Base-by-base conservation (phyloP, 164 flowering plant species). In the Aristolochia californica region DNA sequence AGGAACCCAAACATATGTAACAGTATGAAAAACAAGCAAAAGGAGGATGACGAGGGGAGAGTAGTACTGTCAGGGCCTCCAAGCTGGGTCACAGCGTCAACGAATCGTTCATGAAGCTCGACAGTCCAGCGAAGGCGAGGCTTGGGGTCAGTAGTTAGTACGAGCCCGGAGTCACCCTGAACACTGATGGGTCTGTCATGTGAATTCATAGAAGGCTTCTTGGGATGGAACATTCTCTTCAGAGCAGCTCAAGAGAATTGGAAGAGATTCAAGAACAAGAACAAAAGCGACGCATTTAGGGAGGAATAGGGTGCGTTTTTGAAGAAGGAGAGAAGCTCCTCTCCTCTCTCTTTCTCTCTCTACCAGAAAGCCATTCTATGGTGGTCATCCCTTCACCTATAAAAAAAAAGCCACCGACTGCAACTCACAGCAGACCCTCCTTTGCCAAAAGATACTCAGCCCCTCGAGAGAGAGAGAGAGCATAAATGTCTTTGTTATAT, bases 81-180 rank as follows among this genome's bases (percentile, higher is more conserved):
- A 0, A 93, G 91, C 75, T 93, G 98, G 28, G 95, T 75, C n/a
- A 93, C 98, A 13, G 98, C 98, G 45, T 93, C 98, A 15, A 93
- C 98, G 25, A 93, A 93, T 59, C 97, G 94, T 53, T 89, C 97
- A 55, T 93, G 98, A 43, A 93, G 98, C 73, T 93, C 98, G 47
- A 79, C 94, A 0, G 98, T 93, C 98, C 98, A 93, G 1, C 98
- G 87, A 43, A 93, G 91, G 28, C 98, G 88, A 7, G 98, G 98
- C 72, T 93, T 93, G 5, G 98, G 98, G 80, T 93, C 98, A 0
- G 98, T 93, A 62, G 98, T 93, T 80, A 93, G 94, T 68, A 93
- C 97, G 52, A 93, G 89, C 4, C 88, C 95, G 8, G 98, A 93
- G 78, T 93, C 98, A 0, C 89, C 94, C 71, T 88, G 96, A 66